These are phyloP conservation scores for Groenewaldozyma auringiensis DNA, from an alignment of 1,139 yeast species.

Conservation along the genomic window DNA sequence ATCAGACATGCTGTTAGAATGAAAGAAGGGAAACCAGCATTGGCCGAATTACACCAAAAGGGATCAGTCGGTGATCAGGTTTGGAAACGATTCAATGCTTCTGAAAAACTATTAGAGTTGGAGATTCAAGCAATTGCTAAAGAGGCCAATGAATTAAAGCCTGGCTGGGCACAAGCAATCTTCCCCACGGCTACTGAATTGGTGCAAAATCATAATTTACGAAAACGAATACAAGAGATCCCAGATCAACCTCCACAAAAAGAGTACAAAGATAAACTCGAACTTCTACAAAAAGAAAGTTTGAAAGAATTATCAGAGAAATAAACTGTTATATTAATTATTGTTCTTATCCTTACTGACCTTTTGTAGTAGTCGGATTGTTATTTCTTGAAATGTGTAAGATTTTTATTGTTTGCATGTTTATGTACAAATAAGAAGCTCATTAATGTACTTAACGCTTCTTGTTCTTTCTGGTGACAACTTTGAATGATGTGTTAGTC, in stretches of 20 bases:
- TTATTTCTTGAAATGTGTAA: not conserved
- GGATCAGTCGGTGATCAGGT: conserved; percentile 90
- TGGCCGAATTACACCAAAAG: conserved; percentile 66
- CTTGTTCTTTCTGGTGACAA: conserved; percentile 58
- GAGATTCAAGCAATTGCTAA: conserved; percentile 72
- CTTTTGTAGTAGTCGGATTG: not conserved
- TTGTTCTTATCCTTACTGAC: not conserved
- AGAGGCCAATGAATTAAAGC: conserved; percentile 66
- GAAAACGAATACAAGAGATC: conserved; percentile 68
- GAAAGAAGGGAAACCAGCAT: conserved; percentile 63
- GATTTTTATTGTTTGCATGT: not conserved
- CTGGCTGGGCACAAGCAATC: conserved; percentile 73
- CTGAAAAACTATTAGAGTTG: conserved; percentile 67
- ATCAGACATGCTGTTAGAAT: conserved; percentile 59
- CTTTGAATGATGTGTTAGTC: conserved; percentile 53
- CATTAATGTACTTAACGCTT: conserved; percentile 15
- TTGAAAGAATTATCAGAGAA: conserved; percentile 14
- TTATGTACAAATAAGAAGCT: not conserved
- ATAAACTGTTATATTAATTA: conserved; percentile 5
- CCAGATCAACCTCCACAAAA: conserved; percentile 27
- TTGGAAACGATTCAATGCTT: conserved; percentile 70
- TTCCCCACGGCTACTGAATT: conserved; percentile 82
- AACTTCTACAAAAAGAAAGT: conserved; percentile 15
- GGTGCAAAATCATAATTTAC: conserved; percentile 83
- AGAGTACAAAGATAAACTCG: conserved; percentile 22